Evolutionary conservation across 352 stramenopile genomes (phyloP).

Genomic region (Globisporangium rhizosaccharum): DNA sequence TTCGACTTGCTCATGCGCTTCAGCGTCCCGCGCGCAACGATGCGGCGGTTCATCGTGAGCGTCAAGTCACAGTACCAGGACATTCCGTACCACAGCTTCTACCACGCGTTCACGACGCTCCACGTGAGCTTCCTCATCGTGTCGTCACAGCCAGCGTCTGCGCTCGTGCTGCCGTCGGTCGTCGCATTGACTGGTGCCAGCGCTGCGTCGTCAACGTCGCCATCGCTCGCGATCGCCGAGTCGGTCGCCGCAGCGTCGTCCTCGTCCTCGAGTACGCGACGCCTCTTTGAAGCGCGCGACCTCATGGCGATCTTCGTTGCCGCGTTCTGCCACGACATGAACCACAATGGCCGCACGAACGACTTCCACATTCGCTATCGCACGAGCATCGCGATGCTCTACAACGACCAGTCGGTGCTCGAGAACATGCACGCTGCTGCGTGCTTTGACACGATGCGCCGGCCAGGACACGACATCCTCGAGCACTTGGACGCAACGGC

Average conservation of each 20-base stretch:
- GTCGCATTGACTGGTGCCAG: neutral
- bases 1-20: conserved; percentile 64
- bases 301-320: conserved; percentile 75
- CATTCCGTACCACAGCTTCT: conserved; percentile 85
- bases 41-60: conserved; percentile 60
- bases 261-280: neutral
- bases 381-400: conserved; percentile 74
- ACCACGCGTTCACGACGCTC: conserved; percentile 77
- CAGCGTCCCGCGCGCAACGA: conserved; percentile 40
- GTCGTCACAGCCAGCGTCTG: conserved; percentile 26
- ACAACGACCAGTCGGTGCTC: conserved; percentile 86
- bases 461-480: conserved; percentile 64
- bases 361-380: conserved; percentile 81
- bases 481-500: conserved; percentile 26
- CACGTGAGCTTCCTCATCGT: conserved; percentile 79
- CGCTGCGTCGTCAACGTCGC: neutral
- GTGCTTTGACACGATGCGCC: conserved; percentile 77
- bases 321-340: conserved; percentile 84
- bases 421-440: conserved; percentile 86
- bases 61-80: conserved; percentile 75
- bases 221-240: neutral
- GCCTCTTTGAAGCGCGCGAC: conserved; percentile 46
- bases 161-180: neutral
- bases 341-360: conserved; percentile 86
- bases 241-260: neutral